Evolutionary conservation across 352 stramenopile species (phyloP), one percentile per base, ranked within the genome.

Genomic region (Phytophthora multivora): DNA sequence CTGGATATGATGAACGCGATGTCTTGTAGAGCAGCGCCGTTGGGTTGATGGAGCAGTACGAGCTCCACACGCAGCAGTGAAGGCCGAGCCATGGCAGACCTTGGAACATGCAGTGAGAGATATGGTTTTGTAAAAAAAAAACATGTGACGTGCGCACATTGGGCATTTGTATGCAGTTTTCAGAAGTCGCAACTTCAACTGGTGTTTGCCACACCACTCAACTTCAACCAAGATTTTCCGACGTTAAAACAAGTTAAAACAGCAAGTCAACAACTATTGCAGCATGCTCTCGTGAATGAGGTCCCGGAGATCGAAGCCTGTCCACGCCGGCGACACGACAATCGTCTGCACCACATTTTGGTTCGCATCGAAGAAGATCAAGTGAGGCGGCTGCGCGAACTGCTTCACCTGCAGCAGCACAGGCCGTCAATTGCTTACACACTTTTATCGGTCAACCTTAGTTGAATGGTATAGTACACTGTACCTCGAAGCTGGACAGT

Each of bases 301-400:
- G 16, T 81, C 71, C 11, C 71, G 71, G 4, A 84, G 58, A 35
- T 84, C 56, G 40, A 73, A 84, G n/a, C 51, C 38, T 5, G 69
- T 81, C 75, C 72, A 84, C 6, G 59, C 42, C n/a, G 72, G 61
- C 8, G 59, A 64, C 9, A 84, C 63, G 0, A 73, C 59, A 40
- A 80, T 36, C 1, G 54, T 67, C 5, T 55, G 38, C 39, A 81
- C 69, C 11, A 84, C 59, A 6, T 63, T 54, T 21, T 74, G 62
- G 2, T 46, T 45, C 2, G 23, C 45, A 11, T 84, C 66, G n/a
- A 78, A 84, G 48, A 78, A 76, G 11, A 84, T 42, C 35, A 81
- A 36, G 11, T 81, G 72, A 2, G 75, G 75, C 11, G 75, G 75
- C 49, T 84, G 75, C 5, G 69, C 66, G 10, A 81, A 77, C 9